Evolutionary conservation across 805 yeast species (phyloP).

Genomic region (Saturnispora diversa): DNA sequence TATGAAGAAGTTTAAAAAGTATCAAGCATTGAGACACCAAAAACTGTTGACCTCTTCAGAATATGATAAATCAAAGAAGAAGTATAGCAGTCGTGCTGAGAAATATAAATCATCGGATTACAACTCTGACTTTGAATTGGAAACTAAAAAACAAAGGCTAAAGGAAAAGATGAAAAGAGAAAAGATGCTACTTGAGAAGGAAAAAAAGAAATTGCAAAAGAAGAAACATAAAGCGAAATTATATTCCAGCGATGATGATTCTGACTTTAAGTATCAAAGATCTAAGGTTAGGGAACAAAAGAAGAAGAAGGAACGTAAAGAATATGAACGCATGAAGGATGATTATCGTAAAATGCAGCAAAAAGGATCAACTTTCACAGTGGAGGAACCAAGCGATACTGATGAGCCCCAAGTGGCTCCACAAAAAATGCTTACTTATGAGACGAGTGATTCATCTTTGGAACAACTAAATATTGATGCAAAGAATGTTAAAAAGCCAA

Average conservation of each 20-base stretch:
- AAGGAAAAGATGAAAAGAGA: neutral
- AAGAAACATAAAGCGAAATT: neutral
- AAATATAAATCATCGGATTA: neutral
- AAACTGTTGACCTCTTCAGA: neutral
- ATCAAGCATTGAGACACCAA: neutral
- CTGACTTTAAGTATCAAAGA: too few species aligned
- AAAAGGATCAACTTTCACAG: neutral
- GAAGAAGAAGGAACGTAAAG: neutral
- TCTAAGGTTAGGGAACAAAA: too few species aligned
- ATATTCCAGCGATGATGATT: too few species aligned
- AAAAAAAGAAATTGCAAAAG: neutral
- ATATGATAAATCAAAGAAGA: neutral
- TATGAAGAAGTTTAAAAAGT: neutral
- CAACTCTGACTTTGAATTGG: slow-evolving; percentile 8
- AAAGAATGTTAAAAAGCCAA: neutral
- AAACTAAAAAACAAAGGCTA: neutral
- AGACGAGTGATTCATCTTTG: neutral
- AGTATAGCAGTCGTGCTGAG: neutral
- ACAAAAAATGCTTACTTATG: slow-evolving; percentile 2
- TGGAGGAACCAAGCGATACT: neutral
- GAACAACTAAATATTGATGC: slow-evolving; percentile 12
- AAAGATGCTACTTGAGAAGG: neutral
- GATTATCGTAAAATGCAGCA: slow-evolving; percentile 18
- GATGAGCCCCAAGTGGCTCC: slow-evolving; percentile 5
- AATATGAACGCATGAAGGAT: neutral